phyloP scores from a whole-genome alignment of 306 rosid genomes.

The Dryas drummondii region DNA sequence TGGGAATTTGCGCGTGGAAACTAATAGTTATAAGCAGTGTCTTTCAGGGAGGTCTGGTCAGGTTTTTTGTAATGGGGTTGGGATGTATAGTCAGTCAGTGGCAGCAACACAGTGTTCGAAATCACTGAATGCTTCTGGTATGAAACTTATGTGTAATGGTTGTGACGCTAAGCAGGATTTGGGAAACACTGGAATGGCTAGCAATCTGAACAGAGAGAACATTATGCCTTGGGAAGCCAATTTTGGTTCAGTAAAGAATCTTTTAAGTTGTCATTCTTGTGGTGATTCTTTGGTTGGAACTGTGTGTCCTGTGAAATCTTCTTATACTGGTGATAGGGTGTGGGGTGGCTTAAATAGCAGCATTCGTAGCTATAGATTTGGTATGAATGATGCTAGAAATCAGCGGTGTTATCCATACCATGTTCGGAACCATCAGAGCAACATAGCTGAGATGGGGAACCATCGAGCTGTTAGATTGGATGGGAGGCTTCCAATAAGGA shows the following conservation, averaged over 20 bases:
- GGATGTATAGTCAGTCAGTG: neutral
- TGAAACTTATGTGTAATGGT: neutral
- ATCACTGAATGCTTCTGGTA: neutral
- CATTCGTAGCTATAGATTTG: constrained; percentile 14
- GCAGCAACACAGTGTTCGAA: neutral
- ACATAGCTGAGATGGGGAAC: constrained; percentile 19
- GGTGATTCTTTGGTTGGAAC: constrained; percentile 5
- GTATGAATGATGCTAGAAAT: constrained; percentile 7
- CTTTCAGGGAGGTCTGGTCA: neutral
- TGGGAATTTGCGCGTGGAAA: constrained; percentile 24
- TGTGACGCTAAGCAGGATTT: neutral
- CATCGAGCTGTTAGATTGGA: constrained; percentile 5
- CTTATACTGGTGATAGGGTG: neutral
- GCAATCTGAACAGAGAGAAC: constrained; percentile 25
- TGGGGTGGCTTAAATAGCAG: constrained; percentile 16
- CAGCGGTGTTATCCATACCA: constrained; percentile 12
- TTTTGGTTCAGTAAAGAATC: neutral
- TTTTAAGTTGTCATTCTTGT: neutral
- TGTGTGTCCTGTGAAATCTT: neutral
- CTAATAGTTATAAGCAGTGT: neutral
- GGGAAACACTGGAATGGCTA: constrained; percentile 1
- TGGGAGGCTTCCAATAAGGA: constrained; percentile 7
- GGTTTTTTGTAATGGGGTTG: constrained; percentile 13
- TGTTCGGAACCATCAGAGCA: constrained; percentile 6
- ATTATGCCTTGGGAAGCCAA: constrained; percentile 18